Conservation (phyloP, 2,329 filamentous ascomycete species). For the Septoria petroselini region DNA sequence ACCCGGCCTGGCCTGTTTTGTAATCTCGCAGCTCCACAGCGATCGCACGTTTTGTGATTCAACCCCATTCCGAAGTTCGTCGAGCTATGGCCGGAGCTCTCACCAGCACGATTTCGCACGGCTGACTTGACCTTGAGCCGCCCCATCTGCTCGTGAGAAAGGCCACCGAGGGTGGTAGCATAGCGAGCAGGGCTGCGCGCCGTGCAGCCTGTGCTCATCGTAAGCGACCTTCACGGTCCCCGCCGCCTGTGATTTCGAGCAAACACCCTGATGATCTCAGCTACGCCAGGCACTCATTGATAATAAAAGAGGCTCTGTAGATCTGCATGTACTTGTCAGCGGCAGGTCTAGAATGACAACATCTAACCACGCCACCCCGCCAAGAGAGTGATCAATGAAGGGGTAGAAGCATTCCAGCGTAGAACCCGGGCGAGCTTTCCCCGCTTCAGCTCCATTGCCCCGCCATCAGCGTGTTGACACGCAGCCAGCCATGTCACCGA, state of each 20-base stretch:
- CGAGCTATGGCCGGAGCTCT: conserved; percentile 20
- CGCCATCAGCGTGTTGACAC: neutral
- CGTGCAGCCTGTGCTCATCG: neutral
- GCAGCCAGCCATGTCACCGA: conserved; percentile 16
- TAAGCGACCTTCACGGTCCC: neutral
- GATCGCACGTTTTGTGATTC: conserved; percentile 2
- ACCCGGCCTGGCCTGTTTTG: neutral
- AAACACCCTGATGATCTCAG: neutral
- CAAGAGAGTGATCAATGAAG: too few species aligned
- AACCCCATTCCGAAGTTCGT: conserved; percentile 2
- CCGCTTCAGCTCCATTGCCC: conserved; percentile 10
- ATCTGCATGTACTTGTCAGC: conserved; percentile 6
- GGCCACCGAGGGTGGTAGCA: conserved; percentile 1
- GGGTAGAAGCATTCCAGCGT: neutral
- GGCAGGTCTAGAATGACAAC: conserved; percentile 4
- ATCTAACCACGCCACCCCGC: neutral
- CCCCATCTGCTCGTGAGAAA: conserved; percentile 1
- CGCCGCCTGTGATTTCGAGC: conserved; percentile 1
- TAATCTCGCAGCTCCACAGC: conserved; percentile 8
- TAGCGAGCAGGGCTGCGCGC: conserved; percentile 1
- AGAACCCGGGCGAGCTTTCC: conserved; percentile 3
- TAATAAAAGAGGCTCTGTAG: conserved; percentile 11
- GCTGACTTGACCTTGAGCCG: conserved; percentile 2
- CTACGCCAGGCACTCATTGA: neutral
- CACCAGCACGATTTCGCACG: neutral